These are phyloP conservation scores for Boechera retrofracta DNA, from an alignment of 345 rosid genomes.

Conservation along the genomic window DNA sequence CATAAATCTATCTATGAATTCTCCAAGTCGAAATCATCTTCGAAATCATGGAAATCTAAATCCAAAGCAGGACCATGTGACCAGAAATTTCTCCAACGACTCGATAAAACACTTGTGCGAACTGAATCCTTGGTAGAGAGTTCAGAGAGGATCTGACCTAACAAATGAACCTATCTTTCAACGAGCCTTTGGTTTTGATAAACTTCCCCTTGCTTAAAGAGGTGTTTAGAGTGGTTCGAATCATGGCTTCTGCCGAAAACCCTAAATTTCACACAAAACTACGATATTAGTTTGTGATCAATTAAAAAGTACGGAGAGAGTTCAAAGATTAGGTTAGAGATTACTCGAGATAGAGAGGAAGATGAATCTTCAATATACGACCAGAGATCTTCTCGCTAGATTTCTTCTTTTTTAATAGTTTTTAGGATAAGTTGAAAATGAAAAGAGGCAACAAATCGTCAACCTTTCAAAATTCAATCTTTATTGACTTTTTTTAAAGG, in stretches of 20 bases:
- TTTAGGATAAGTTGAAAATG: neutral
- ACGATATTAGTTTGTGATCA: neutral
- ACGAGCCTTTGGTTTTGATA: neutral
- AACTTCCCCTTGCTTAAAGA: neutral
- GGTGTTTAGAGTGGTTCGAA: neutral
- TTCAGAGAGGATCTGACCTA: neutral
- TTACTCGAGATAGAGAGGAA: neutral
- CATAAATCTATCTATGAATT: no score
- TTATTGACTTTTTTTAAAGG: no score
- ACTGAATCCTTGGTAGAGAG: neutral
- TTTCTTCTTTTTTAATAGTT: no score
- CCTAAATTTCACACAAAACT: neutral
- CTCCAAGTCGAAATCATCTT: neutral
- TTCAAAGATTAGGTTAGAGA: neutral
- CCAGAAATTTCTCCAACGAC: neutral
- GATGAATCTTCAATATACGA: no score
- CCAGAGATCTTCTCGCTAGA: neutral
- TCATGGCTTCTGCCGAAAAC: neutral
- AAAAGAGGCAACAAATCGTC: neutral
- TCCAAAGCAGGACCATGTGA: neutral
- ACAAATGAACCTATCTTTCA: neutral
- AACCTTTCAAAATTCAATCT: neutral
- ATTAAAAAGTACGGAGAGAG: neutral
- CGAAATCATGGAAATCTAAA: neutral
- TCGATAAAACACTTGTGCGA: neutral